A percentile compares a stretch with the other conserved stretches of the same genome.
Conservation (phyloP, 202 grass and related monocot species). For the Elaeis oleifera region DNA sequence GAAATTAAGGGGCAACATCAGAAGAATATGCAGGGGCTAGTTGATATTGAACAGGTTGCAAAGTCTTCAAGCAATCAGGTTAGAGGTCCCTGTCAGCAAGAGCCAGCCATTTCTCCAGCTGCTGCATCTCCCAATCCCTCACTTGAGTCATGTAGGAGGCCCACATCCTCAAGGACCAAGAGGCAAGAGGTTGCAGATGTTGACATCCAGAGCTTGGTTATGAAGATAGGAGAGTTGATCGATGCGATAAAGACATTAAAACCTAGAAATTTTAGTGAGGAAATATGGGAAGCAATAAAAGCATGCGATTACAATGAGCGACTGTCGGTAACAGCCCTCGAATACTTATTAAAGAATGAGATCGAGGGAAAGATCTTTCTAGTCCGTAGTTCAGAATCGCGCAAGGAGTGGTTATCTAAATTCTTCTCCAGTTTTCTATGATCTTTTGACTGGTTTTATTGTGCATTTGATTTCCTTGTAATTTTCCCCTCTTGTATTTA, state of each 20-base stretch:
- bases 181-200: constrained; percentile 1
- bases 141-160: neutral
- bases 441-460: constrained; percentile 11
- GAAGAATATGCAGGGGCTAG: too few species aligned
- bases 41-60: too few species aligned
- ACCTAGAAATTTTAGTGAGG: constrained; percentile 22
- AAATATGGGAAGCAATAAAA: constrained; percentile 21
- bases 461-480: constrained; percentile 34
- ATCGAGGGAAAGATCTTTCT: constrained; percentile 34
- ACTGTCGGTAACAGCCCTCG: constrained; percentile 24
- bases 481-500: constrained; percentile 51
- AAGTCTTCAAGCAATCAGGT: neutral
- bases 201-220: constrained; percentile 15
- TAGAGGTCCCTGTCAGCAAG: neutral
- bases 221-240: constrained; percentile 32
- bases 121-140: neutral
- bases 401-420: constrained; percentile 23
- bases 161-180: too few species aligned
- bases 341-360: constrained; percentile 35
- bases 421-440: constrained; percentile 33
- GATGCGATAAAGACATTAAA: constrained; percentile 28
- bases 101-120: neutral
- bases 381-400: constrained; percentile 17
- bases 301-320: constrained; percentile 25
- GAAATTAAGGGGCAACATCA: too few species aligned